Evolutionary conservation across 2,329 filamentous ascomycete genomes (phyloP).

Genomic region (Calonectria naviculata): DNA sequence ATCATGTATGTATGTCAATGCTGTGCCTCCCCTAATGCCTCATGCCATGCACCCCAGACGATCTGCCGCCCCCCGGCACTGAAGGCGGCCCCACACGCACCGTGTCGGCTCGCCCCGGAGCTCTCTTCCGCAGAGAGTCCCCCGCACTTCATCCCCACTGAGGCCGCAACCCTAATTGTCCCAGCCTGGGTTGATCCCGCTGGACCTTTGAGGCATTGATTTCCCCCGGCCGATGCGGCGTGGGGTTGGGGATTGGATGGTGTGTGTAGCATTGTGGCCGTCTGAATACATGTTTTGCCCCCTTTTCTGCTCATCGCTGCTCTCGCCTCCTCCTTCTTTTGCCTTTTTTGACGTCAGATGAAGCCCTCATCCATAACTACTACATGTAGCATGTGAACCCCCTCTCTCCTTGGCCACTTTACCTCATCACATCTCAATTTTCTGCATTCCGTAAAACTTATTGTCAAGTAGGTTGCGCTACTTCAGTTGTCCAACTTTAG

Average conservation of each 20-base stretch:
- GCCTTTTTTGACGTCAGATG: not conserved
- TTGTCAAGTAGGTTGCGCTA: not conserved
- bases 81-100: conserved; percentile 10
- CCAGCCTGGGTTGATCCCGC: conserved; percentile 6
- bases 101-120: conserved; percentile 10
- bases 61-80: not conserved
- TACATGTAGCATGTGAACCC: not conserved
- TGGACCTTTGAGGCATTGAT: not conserved
- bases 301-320: not conserved
- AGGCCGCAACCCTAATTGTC: conserved; percentile 6
- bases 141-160: conserved; percentile 10
- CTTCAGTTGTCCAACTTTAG: not conserved
- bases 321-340: not conserved
- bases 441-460: not conserved
- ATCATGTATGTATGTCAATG: conserved; percentile 4
- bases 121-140: not conserved
- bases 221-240: too few relatives aligned
- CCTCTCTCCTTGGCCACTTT: not conserved
- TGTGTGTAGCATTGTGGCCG: not conserved
- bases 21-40: conserved; percentile 1
- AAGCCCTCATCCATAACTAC: not conserved
- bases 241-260: not conserved
- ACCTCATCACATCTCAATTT: not conserved
- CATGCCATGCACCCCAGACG: conserved; percentile 14
- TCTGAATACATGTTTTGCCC: not conserved